Evolutionary conservation across 192 early-diverging fungal species (phyloP), one percentile per base, ranked within the genome.

Genomic region (Jimgerdemannia flammicorona): DNA sequence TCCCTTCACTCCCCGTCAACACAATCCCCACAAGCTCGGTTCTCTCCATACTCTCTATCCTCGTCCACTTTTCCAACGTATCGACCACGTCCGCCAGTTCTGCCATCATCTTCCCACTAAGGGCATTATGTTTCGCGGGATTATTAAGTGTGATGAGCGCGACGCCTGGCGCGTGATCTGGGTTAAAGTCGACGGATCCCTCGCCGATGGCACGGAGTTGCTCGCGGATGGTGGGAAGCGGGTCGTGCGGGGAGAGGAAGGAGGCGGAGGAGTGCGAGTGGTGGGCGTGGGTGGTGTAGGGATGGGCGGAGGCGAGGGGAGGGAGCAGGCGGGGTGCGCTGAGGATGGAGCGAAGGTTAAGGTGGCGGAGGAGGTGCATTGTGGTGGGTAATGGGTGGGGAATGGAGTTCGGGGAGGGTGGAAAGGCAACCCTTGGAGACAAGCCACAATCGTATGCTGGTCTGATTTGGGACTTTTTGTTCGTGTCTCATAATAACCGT

Each of bases 41-140:
- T 6, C 49, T 6, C 14, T 59, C 49, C 14, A 10, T 59, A 14
- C 2, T 59, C 6, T 59, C 49, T 6, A 59, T 10, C 8, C 75
- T 11, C 39, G 73, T 54, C 9, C 72, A 49, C 11, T 72, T 42
- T 67, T 90, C 84, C n/a, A 91, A 75, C 40, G 79, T 42, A 70
- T 85, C 84, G 1, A 90, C 81, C 29, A 80, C 71, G 67, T 89
- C 85, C 3, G 87, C 81, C 4, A 90, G 70, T 74, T 91, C 85
- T 3, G 87, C 89, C 84, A 90, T 88, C 88, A 91, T 90, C 70
- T 85, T 87, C 0, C 88, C 88, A 40, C 83, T 85, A 17, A 90
- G 65, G 1, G 88, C 84, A 80, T 90, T 90, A 67, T 87, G 88
- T 43, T 79, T 78, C 17, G 68, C 67, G 40, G 81, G 79, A 44